phyloP scores from a whole-genome alignment of 495 filamentous ascomycete genomes.

The Penicillium robsamsonii region DNA sequence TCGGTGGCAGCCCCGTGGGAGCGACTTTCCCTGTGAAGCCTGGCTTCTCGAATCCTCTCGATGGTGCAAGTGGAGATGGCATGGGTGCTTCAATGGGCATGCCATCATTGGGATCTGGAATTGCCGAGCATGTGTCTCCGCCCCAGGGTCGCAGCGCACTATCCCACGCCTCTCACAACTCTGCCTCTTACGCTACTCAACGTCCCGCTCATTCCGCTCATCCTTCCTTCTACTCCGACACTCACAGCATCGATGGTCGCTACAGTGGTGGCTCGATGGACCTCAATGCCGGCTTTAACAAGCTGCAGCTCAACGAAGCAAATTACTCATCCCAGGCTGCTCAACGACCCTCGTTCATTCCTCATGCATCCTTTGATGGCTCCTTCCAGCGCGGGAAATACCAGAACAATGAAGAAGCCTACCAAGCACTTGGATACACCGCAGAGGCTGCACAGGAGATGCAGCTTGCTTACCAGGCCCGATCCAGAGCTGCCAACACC shows the following conservation, averaged over 20 bases:
- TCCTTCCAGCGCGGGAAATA: slow-evolving; percentile 34
- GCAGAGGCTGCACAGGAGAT: slow-evolving; percentile 32
- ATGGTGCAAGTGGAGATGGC: slow-evolving; percentile 32
- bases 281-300: slow-evolving; percentile 31
- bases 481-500: slow-evolving; percentile 31
- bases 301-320: slow-evolving; percentile 38
- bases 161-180: slow-evolving; percentile 41
- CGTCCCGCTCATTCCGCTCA: slow-evolving; percentile 35
- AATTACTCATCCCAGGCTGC: slow-evolving; percentile 20
- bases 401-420: slow-evolving; percentile 31
- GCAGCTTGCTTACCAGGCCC: slow-evolving; percentile 31
- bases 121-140: slow-evolving; percentile 33
- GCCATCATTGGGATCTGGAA: slow-evolving; percentile 27
- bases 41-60: slow-evolving; percentile 30
- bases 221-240: slow-evolving; percentile 45
- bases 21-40: slow-evolving; percentile 32
- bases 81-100: slow-evolving; percentile 30
- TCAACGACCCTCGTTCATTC: slow-evolving; percentile 32
- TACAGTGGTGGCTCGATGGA: slow-evolving; percentile 35
- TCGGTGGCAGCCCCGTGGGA: slow-evolving; percentile 32
- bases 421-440: slow-evolving; percentile 27
- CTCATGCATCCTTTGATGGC: slow-evolving; percentile 36
- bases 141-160: slow-evolving; percentile 29
- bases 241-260: slow-evolving; percentile 34
- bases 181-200: slow-evolving; percentile 35